A percentile compares a stretch with the other conserved stretches of the same genome.
These are phyloP conservation scores for Linnemannia hyalina DNA, from an alignment of 192 early-diverging fungal species.

Conservation along the genomic window DNA sequence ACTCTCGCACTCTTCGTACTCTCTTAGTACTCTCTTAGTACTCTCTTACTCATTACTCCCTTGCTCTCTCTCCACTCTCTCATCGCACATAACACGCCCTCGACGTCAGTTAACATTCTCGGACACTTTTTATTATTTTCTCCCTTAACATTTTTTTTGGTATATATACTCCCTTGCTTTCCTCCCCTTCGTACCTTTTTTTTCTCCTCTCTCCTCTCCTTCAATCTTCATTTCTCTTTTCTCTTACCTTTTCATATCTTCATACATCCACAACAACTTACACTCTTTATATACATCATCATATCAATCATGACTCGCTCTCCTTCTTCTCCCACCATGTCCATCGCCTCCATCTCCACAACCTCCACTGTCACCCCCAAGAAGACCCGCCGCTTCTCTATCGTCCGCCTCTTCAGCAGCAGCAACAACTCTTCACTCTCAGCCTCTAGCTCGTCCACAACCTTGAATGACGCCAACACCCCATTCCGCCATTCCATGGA, in stretches of 20 bases:
- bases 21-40: constrained; percentile 1
- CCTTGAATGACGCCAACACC: not conserved
- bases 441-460: constrained; percentile 4
- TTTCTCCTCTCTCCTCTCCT: not conserved
- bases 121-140: constrained; percentile 1
- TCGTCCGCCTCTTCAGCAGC: constrained; percentile 45
- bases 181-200: not conserved
- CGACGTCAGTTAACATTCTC: constrained; percentile 6
- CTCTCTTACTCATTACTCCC: not conserved
- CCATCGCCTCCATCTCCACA: constrained; percentile 5
- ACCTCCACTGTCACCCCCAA: constrained; percentile 6
- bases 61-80: not conserved
- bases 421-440: not conserved
- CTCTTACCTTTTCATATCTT: not conserved
- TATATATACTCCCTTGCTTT: constrained; percentile 2
- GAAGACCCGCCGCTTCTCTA: constrained; percentile 47
- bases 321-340: constrained; percentile 11
- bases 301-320: constrained; percentile 6
- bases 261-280: not conserved
- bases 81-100: constrained; percentile 1
- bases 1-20: not conserved
- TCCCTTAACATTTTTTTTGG: not conserved
- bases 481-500: constrained; percentile 23
- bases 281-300: not conserved
- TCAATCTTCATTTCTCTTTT: not conserved